Percentiles rank a stretch among this genome's conserved stretches.
phyloP scores from a whole-genome alignment of 2,329 filamentous ascomycete species.

The Cercospora zeae-maydis region DNA sequence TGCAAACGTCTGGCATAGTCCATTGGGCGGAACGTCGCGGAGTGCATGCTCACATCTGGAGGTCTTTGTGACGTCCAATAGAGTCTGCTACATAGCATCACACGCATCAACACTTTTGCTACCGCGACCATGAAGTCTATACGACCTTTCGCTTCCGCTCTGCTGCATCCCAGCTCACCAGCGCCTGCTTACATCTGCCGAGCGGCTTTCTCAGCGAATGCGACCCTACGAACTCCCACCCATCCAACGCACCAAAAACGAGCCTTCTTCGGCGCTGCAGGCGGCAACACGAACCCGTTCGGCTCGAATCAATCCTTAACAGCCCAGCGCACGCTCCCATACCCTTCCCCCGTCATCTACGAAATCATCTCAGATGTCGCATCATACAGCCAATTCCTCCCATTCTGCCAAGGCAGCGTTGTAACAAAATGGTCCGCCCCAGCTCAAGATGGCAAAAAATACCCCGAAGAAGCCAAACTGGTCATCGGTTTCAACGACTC shows the following conservation, averaged over 20 bases:
- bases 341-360: slow-evolving; percentile 69
- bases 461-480: slow-evolving; percentile 73
- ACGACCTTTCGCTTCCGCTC: slow-evolving; percentile 24
- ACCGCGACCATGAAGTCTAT: slow-evolving; percentile 30
- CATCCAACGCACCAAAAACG: slow-evolving; percentile 32
- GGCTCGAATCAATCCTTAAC: slow-evolving; percentile 66
- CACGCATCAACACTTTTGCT: neutral
- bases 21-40: neutral
- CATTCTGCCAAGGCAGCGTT: slow-evolving; percentile 74
- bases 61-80: neutral
- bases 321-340: slow-evolving; percentile 73
- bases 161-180: slow-evolving; percentile 21
- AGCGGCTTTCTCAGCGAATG: slow-evolving; percentile 17
- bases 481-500: slow-evolving; percentile 79
- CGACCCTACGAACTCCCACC: slow-evolving; percentile 12
- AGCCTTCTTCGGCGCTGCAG: slow-evolving; percentile 34
- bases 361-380: slow-evolving; percentile 82
- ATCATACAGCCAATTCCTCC: slow-evolving; percentile 81
- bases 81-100: neutral
- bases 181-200: slow-evolving; percentile 14
- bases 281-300: slow-evolving; percentile 42
- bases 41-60: neutral
- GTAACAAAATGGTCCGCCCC: slow-evolving; percentile 71
- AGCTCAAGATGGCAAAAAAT: slow-evolving; percentile 46
- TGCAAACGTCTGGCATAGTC: neutral